These are phyloP conservation scores for Gymnopus androsaceus DNA, from an alignment of 1,284 basidiomycete genomes.

Conservation along the genomic window DNA sequence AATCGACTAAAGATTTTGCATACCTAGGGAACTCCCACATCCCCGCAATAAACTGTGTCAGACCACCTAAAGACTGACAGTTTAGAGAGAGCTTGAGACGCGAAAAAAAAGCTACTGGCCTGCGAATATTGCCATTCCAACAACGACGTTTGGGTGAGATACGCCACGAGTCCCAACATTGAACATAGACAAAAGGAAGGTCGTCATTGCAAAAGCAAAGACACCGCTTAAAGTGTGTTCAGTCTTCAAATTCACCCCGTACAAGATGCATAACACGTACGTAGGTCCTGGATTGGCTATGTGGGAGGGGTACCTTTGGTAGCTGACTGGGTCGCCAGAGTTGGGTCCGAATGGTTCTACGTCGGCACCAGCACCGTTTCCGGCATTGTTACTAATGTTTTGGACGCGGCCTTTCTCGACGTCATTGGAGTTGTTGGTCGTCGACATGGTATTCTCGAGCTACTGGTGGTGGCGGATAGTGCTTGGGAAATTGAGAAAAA, in stretches of 20 bases:
- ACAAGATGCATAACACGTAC: slow-evolving; percentile 33
- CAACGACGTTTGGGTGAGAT: slow-evolving; percentile 67
- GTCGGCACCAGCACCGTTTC: background rate
- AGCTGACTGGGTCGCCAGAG: slow-evolving; percentile 12
- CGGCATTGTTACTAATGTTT: background rate
- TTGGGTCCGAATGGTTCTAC: slow-evolving; percentile 8
- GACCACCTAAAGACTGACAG: slow-evolving; percentile 55
- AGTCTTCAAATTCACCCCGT: background rate
- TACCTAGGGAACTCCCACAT: slow-evolving; percentile 83
- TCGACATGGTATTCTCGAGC: too few species aligned
- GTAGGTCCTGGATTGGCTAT: slow-evolving; percentile 59
- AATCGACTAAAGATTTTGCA: too few species aligned
- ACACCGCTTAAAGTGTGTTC: slow-evolving; percentile 44
- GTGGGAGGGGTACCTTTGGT: slow-evolving; percentile 18
- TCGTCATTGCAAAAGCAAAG: slow-evolving; percentile 74
- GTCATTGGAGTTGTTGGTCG: background rate
- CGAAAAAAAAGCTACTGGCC: background rate
- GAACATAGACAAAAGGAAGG: slow-evolving; percentile 70
- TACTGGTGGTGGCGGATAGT: too few species aligned
- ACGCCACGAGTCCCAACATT: slow-evolving; percentile 59
- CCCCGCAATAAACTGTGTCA: slow-evolving; percentile 74
- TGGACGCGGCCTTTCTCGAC: slow-evolving; percentile 4
- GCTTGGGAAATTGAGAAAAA: too few species aligned
- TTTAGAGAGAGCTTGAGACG: background rate
- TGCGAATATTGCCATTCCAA: slow-evolving; percentile 81